Base-by-base conservation (phyloP, 2,329 filamentous ascomycete species). In the Ceratocystis cacaofunesta region DNA sequence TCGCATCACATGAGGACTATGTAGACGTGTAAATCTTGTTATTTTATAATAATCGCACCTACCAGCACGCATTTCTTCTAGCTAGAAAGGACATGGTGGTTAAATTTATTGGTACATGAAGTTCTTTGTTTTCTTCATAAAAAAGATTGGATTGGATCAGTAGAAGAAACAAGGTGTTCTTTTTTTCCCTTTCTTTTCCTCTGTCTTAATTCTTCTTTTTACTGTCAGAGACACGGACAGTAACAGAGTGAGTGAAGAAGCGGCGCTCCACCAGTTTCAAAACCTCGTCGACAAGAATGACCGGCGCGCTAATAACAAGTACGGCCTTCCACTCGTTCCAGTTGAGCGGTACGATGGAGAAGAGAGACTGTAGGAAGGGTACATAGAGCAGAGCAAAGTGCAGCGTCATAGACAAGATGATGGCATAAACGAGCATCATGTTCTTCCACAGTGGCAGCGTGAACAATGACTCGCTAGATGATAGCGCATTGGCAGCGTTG, bases 401-500 rank as follows among this genome's bases (percentile, higher is more conserved):
- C 66, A 99, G 82, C 0, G 85, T 85, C 94, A 99, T 99, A 48
- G 90, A 95, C 69, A 99, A 79, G 10, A 83, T 80, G 73, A 99
- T 96, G 68, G 94, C 95, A 72, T 95, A 96, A 65, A 99, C 90
- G 19, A 99, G 86, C 82, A 96, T 94, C 87, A 96, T 94, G 78
- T 99, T 99, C 73, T 92, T 85, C 92, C 92, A 96, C n/a, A 99
- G 80, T 8, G 92, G 92, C 68, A 99, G 83, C 1, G 92, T 96
- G 65, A 99, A 77, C 12, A 99, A 85, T 17, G 90, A 95, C 77
- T 99, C 94, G 75, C 90, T 95, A 0, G 91, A 96, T 1, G 91
- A 96, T 41, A 99, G 82, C 0, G 92, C 94, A 74, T 99, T 99
- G 88, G 97, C 92, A 71, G 94, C 94, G 77, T 99, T 99, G 74